Evolutionary conservation across 2,329 filamentous ascomycete species (phyloP), one percentile per base, ranked within the genome.

Genomic region (Verticillium longisporum): DNA sequence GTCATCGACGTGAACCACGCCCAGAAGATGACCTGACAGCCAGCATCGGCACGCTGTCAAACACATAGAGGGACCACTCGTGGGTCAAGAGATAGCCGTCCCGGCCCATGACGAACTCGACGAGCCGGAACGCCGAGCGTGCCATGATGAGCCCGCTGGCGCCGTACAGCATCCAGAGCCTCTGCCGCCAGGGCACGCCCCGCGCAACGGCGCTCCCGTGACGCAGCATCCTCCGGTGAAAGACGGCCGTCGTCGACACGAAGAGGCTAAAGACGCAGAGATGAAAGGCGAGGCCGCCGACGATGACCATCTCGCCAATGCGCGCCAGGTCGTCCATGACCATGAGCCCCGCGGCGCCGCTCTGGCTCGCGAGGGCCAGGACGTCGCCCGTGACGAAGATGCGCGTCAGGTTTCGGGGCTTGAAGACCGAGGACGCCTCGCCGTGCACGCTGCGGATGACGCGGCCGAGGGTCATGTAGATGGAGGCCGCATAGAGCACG

Each of bases 281-380:
- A 65, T 88, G 84, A n/a, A 86, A 68, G 18, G 81, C 69, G 4
- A 88, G 71, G 3, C 84, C 84, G 3, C 66, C 77, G 7, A 86
- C 69, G 26, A 86, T 78, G 60, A 86, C 71, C 21, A 78, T 74
- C 57, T 78, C 70, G 9, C 80, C 80, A 1, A 71, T 56, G 56
- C 60, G 64, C 45, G 58, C 62, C 34, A 70, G 67, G 4, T 68
- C 67, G 1, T 61, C 63, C 34, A 65, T 62, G 60, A 67, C 67
- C 18, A 69, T 64, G 6, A 72, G 53, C 5, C 70, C 73, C 21
- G 68, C 72, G 4, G 70, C 72, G 59, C 65, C 65, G 41, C 65
- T 63, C 60, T 74, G 72, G 57, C 73, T 74, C 21, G 75, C 62
- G 0, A 70, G 69, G 0, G 74, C 73, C 0, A 73, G 68, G 37